These are phyloP conservation scores for Orbilia oligospora DNA, from an alignment of 2,329 filamentous ascomycete genomes.

Conservation along the genomic window DNA sequence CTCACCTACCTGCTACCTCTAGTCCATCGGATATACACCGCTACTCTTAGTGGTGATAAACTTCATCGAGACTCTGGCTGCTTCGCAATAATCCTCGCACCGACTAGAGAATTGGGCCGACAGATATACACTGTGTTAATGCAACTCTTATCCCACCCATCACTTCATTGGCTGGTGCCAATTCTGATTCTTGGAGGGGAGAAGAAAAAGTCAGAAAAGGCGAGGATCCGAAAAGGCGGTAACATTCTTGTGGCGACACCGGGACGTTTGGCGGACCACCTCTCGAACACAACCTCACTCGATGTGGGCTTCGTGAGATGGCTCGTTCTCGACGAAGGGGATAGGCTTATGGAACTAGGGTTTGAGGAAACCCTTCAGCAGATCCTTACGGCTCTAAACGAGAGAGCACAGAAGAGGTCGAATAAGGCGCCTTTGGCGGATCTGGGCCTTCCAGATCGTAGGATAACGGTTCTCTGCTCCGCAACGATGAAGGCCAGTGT, in stretches of 20 bases:
- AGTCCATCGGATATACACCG: slow-evolving; percentile 82
- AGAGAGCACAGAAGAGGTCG: slow-evolving; percentile 23
- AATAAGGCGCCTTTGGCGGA: slow-evolving; percentile 4
- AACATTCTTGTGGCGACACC: slow-evolving; percentile 97
- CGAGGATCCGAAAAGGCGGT: slow-evolving; percentile 87
- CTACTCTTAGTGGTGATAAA: slow-evolving; percentile 67
- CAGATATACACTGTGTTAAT: slow-evolving; percentile 86
- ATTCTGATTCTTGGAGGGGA: slow-evolving; percentile 84
- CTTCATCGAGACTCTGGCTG: slow-evolving; percentile 88
- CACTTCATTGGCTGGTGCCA: slow-evolving; percentile 91
- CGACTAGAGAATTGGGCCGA: slow-evolving; percentile 92
- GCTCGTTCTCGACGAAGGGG: slow-evolving; percentile 95
- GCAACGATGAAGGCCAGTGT: slow-evolving; percentile 99
- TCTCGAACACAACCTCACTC: slow-evolving; percentile 90
- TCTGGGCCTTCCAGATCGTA: slow-evolving; percentile 73
- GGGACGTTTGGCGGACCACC: slow-evolving; percentile 88
- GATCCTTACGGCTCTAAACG: slow-evolving; percentile 79
- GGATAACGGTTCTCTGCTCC: slow-evolving; percentile 91
- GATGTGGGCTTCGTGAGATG: slow-evolving; percentile 91
- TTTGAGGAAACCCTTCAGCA: slow-evolving; percentile 94
- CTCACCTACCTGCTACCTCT: slow-evolving; percentile 95
- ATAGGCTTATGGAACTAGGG: slow-evolving; percentile 97
- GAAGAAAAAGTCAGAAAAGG: slow-evolving; percentile 74
- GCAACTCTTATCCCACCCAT: slow-evolving; percentile 70
- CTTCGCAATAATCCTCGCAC: slow-evolving; percentile 93